phyloP scores from a whole-genome alignment of 352 stramenopile species.

The Globisporangium acanthophoron region DNA sequence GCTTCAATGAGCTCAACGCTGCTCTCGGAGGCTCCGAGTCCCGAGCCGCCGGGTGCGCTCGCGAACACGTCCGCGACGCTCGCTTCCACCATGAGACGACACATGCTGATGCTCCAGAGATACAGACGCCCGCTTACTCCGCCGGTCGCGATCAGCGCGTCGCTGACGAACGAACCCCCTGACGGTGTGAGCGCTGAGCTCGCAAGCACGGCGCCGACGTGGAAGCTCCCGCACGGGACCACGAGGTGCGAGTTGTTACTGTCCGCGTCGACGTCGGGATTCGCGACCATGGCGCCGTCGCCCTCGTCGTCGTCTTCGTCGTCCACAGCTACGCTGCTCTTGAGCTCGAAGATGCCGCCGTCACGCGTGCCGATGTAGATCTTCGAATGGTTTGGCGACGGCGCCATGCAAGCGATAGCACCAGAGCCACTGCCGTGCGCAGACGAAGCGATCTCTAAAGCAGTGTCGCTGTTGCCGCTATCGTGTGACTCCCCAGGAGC shows the following conservation, averaged over 20 bases:
- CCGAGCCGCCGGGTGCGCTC: constrained; percentile 1
- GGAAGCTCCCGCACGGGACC: constrained; percentile 39
- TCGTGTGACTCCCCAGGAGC: neutral
- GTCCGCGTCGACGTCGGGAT: constrained; percentile 1
- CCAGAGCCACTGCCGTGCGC: neutral
- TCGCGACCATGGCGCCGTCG: neutral
- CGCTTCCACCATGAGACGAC: constrained; percentile 29
- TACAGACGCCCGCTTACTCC: constrained; percentile 36
- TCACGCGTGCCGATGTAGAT: constrained; percentile 49
- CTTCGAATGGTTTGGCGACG: constrained; percentile 49
- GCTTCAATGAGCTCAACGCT: neutral
- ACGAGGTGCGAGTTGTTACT: constrained; percentile 23
- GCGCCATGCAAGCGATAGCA: constrained; percentile 31
- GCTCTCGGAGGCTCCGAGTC: neutral
- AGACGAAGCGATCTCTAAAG: neutral
- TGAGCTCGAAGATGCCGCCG: constrained; percentile 63
- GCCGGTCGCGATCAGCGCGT: constrained; percentile 49
- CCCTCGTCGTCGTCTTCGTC: constrained; percentile 59
- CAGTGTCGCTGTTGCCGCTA: neutral
- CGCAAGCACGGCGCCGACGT: constrained; percentile 38
- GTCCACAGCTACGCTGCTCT: constrained; percentile 38
- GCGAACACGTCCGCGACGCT: constrained; percentile 39
- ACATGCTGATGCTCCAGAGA: constrained; percentile 50
- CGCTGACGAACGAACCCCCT: constrained; percentile 33
- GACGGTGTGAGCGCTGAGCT: constrained; percentile 48